phyloP scores from a whole-genome alignment of 176 grass and related monocot species.

The Ampelocalamus luodianensis region DNA sequence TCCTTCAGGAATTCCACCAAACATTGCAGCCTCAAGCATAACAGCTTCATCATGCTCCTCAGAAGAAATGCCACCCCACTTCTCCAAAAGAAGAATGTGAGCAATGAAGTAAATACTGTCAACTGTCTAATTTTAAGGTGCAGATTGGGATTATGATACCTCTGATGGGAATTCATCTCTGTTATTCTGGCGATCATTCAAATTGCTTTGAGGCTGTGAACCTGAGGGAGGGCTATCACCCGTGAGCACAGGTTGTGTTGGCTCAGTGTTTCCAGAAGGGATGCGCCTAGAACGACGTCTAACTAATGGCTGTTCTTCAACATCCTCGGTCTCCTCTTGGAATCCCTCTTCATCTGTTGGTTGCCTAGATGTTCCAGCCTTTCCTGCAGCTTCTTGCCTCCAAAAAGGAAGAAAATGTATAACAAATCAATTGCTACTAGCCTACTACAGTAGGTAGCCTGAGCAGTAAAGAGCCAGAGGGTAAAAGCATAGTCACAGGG shows the following conservation, averaged over 20 bases:
- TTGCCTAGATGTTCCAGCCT: conserved; percentile 60
- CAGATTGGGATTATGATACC: conserved; percentile 51
- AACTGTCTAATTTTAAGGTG: neutral
- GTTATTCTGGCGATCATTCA: conserved; percentile 40
- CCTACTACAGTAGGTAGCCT: conserved; percentile 1
- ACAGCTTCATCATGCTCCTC: conserved; percentile 96
- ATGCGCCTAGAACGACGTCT: conserved; percentile 62
- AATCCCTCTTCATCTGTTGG: conserved; percentile 51
- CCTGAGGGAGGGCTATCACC: conserved; percentile 49
- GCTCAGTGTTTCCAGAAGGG: conserved; percentile 56
- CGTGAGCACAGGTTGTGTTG: conserved; percentile 31
- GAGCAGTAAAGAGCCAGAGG: conserved; percentile 33
- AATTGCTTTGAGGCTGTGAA: conserved; percentile 40
- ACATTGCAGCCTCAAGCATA: conserved; percentile 99
- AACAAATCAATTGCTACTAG: conserved; percentile 38
- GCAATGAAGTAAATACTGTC: neutral
- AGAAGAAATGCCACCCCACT: conserved; percentile 97
- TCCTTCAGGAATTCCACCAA: conserved; percentile 84
- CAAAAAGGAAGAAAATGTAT: conserved; percentile 43
- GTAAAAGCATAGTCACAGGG: conserved; percentile 3
- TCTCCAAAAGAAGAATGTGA: conserved; percentile 46
- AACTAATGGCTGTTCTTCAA: conserved; percentile 76
- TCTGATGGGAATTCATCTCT: conserved; percentile 67
- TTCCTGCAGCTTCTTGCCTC: conserved; percentile 69
- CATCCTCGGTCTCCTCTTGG: conserved; percentile 76